Conservation (phyloP, 2,329 filamentous ascomycete genomes). For the Ophiocordyceps robertsii region DNA sequence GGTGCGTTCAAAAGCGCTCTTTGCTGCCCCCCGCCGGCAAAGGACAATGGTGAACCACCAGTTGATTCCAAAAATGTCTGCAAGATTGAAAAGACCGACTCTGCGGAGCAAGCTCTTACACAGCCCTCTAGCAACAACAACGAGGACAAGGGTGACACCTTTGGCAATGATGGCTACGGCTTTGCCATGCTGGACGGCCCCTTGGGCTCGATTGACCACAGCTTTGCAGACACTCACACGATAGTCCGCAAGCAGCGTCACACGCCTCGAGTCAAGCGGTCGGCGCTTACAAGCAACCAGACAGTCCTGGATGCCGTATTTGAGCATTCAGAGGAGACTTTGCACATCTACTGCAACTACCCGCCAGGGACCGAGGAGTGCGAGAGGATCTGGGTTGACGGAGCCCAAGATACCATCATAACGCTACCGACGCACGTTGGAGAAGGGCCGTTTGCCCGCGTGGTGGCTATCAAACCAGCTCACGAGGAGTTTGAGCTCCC, state of each 20-base stretch:
- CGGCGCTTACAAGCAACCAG: not conserved
- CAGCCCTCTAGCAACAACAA: not conserved
- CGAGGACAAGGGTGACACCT: not conserved
- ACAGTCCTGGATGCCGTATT: not conserved
- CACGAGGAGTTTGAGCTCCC: not conserved
- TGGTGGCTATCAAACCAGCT: not conserved
- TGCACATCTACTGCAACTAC: slow-evolving; percentile 1
- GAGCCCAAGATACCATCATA: slow-evolving; percentile 1
- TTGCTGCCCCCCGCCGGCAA: not conserved
- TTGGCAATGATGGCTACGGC: not conserved
- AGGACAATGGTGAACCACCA: not conserved
- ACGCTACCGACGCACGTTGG: not conserved
- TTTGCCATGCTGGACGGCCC: slow-evolving; percentile 1
- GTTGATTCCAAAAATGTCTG: not conserved
- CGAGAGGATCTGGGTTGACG: not conserved
- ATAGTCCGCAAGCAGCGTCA: not conserved
- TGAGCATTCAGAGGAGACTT: not conserved
- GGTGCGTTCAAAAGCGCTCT: not conserved
- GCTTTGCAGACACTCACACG: not conserved
- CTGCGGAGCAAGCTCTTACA: not conserved
- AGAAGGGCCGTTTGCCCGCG: not conserved
- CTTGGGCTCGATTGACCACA: not conserved
- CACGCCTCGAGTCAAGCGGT: not conserved
- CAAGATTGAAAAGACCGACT: not conserved
- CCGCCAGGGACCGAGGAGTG: not conserved